Base-by-base conservation (phyloP, 371 early-diverging fungal genomes). In the Mucor mucedo region DNA sequence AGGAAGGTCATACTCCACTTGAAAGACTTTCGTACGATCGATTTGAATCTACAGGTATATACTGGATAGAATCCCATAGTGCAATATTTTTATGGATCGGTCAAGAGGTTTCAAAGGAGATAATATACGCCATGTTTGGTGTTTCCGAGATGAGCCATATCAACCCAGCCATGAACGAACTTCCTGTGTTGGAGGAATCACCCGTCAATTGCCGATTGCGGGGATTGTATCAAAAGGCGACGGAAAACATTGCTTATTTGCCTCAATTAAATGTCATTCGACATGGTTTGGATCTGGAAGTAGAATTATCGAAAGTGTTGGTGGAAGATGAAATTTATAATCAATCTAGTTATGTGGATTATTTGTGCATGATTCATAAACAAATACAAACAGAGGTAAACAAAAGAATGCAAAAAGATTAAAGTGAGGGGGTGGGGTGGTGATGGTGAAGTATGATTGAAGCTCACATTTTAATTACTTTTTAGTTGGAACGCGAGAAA, bases 331-430 rank as follows among this genome's bases (percentile, higher is more conserved):
- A 91, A 71, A 90, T 89, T 53, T 87, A 85, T 57, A 93, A 89
- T 47, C 88, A 87, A 53, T 84, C 92, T 91, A 89, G 86, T 39
- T 98, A 98, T 77, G 94, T 97, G 8, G 98, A 98, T 70, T 97
- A 90, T 68, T 77, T 98, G 28, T 93, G 93, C 62, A 75, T 84
- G 47, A 87, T 96, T 55, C 98, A 98, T 75, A 85, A 91, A 67
- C 91, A 89, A 74, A 92, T 93, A 58, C 93, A 93, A 72, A 81
- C 66, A 27, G 93, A 93, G 79, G 85, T 88, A 78, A 76, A 6
- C 2, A 35, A 13, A n/a, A 27, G 16, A 44, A 14, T 35, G 10
- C 0, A 16, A 8, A 11, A 40, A 39, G 39, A 29, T 32, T n/a
- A 14, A 21, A 21, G 21, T 21, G 21, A 21, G 21, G 21, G 21